Evolutionary conservation across 2,329 filamentous ascomycete genomes (phyloP).

Genomic region (Chrysoporthe cubensis): DNA sequence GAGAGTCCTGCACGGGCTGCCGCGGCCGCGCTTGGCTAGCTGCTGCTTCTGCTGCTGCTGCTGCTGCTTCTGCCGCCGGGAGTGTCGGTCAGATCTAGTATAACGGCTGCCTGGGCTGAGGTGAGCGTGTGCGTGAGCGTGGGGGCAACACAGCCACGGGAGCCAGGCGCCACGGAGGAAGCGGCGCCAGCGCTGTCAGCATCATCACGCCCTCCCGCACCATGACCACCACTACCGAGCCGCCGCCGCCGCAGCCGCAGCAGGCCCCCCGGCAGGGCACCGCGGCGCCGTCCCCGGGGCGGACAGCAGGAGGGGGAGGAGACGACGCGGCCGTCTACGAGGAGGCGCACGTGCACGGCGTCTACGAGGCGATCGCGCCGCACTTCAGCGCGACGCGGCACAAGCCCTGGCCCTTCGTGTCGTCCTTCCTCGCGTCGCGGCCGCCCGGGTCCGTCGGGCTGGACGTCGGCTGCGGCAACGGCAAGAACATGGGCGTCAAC

Average conservation of each 20-base stretch:
- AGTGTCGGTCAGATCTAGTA: no score
- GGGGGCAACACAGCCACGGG: neutral
- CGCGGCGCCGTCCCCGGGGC: neutral
- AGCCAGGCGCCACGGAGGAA: neutral
- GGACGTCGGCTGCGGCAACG: constrained; percentile 95
- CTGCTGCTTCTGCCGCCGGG: neutral
- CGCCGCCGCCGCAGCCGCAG: neutral
- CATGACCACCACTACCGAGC: neutral
- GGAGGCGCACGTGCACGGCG: constrained; percentile 81
- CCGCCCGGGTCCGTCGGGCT: constrained; percentile 76
- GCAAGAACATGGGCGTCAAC: constrained; percentile 89
- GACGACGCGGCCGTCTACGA: constrained; percentile 68
- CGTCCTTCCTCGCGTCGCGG: constrained; percentile 72
- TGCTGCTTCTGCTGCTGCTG: neutral
- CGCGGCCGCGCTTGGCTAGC: neutral
- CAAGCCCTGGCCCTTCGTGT: constrained; percentile 91
- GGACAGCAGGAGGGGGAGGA: constrained; percentile 23
- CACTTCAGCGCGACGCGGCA: constrained; percentile 82
- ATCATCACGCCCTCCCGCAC: neutral
- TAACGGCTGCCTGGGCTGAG: neutral
- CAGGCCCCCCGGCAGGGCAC: constrained; percentile 2
- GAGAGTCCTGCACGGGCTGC: neutral
- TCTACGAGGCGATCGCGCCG: constrained; percentile 86
- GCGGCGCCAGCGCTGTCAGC: neutral
- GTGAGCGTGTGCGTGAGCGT: neutral